Evolutionary conservation across 805 yeast genomes (phyloP).

Genomic region (Jamesozyma hellenica): DNA sequence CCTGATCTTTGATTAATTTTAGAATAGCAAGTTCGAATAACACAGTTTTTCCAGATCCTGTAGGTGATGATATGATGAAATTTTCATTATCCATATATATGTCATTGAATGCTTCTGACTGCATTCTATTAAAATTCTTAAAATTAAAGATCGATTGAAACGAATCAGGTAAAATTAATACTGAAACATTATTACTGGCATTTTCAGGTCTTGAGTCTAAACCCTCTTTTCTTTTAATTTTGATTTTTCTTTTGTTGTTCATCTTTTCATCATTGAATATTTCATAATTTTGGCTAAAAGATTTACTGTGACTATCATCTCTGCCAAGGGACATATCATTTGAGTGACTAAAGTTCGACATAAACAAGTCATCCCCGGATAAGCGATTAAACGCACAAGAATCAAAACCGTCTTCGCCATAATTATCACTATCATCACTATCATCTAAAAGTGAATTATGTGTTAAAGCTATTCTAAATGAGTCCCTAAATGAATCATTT

Average conservation of each 20-base stretch:
- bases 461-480: slow-evolving; percentile 3
- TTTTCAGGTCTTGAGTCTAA: background rate
- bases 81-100: slow-evolving; percentile 32
- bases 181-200: background rate
- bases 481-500: background rate
- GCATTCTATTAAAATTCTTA: slow-evolving; percentile 38
- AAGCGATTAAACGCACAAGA: no score
- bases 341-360: background rate
- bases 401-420: background rate
- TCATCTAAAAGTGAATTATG: slow-evolving; percentile 22
- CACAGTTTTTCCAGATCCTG: slow-evolving; percentile 53
- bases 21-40: slow-evolving; percentile 44
- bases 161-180: slow-evolving; percentile 30
- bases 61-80: slow-evolving; percentile 44
- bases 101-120: slow-evolving; percentile 34
- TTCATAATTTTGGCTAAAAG: background rate
- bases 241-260: background rate
- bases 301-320: slow-evolving; percentile 9
- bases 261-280: background rate
- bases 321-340: slow-evolving; percentile 4
- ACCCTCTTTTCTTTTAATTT: background rate
- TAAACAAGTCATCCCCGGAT: background rate
- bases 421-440: slow-evolving; percentile 6
- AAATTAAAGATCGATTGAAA: slow-evolving; percentile 21
- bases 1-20: slow-evolving; percentile 20